Evolutionary conservation across 1,139 yeast species (phyloP).

Genomic region (Pichia sp.): DNA sequence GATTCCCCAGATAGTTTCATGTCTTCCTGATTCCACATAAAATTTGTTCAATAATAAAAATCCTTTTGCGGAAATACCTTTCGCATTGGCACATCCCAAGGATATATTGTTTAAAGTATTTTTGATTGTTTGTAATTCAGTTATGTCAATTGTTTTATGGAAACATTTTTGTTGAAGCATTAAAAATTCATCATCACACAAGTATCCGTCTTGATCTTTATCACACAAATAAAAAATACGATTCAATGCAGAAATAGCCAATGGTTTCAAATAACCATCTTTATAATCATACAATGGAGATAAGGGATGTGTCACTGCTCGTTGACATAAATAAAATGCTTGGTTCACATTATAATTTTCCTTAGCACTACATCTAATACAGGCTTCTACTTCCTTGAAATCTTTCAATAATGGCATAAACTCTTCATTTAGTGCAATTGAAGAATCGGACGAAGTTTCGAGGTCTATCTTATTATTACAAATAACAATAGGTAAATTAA

Average conservation of each 20-base stretch:
- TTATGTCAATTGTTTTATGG: conserved; percentile 47
- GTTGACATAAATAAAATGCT: conserved; percentile 83
- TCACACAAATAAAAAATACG: conserved; percentile 83
- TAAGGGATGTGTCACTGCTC: conserved; percentile 90
- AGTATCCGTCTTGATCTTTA: conserved; percentile 79
- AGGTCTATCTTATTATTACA: conserved; percentile 79
- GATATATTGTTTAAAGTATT: conserved; percentile 30
- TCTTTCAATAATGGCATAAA: conserved; percentile 82
- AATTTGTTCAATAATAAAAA: conserved; percentile 70
- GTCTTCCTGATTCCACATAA: conserved; percentile 86
- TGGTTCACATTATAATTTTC: conserved; percentile 73
- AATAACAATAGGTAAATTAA: conserved; percentile 83
- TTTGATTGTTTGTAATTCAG: conserved; percentile 48
- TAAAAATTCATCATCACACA: conserved; percentile 64
- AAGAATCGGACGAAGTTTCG: conserved; percentile 23
- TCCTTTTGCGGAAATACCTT: conserved; percentile 70
- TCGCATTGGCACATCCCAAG: conserved; percentile 24
- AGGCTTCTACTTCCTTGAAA: conserved; percentile 89
- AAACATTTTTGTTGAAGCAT: conserved; percentile 73
- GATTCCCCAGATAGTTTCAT: conserved; percentile 95
- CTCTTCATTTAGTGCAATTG: conserved; percentile 51
- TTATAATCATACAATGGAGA: conserved; percentile 92
- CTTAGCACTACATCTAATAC: conserved; percentile 82
- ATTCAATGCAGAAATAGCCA: conserved; percentile 67
- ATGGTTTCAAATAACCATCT: conserved; percentile 72